phyloP scores from a whole-genome alignment of 139 green algal species.

The Tetraselmis striata region DNA sequence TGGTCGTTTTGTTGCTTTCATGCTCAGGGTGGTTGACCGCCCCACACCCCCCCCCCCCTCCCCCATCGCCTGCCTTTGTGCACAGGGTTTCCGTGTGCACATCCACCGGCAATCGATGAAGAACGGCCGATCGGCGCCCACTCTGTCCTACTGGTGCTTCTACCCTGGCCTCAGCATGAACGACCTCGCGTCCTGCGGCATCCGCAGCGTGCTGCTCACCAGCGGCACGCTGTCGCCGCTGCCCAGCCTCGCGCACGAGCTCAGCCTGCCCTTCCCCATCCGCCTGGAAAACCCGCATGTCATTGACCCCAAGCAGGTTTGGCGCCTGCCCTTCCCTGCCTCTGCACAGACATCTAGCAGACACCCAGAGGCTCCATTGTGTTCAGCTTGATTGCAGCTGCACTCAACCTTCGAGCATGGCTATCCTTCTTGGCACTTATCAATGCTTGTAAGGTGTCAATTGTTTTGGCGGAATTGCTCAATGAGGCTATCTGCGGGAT shows the following conservation, averaged over 20 bases:
- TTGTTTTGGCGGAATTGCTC: too few relatives aligned
- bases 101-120: slow-evolving; percentile 45
- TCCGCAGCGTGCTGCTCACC: slow-evolving; percentile 81
- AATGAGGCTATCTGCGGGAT: too few relatives aligned
- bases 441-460: too few relatives aligned
- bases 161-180: slow-evolving; percentile 54
- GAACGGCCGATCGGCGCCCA: slow-evolving; percentile 33
- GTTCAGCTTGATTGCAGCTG: too few relatives aligned
- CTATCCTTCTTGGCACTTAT: too few relatives aligned
- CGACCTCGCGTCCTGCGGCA: slow-evolving; percentile 32
- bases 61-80: too few relatives aligned
- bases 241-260: slow-evolving; percentile 79
- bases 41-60: too few relatives aligned
- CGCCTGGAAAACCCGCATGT: slow-evolving; percentile 95
- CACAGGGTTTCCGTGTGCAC: slow-evolving; percentile 63
- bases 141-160: slow-evolving; percentile 93
- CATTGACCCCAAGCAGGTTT: slow-evolving; percentile 63
- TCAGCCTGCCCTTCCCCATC: slow-evolving; percentile 76
- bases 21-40: too few relatives aligned
- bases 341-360: too few relatives aligned
- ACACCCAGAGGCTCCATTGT: too few relatives aligned
- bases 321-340: neutral
- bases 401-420: too few relatives aligned
- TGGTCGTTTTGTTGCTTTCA: too few relatives aligned
- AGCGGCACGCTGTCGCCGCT: slow-evolving; percentile 86